These are phyloP conservation scores for Camellia lanceoleosa DNA, from an alignment of 148 eudicot species.

Conservation along the genomic window DNA sequence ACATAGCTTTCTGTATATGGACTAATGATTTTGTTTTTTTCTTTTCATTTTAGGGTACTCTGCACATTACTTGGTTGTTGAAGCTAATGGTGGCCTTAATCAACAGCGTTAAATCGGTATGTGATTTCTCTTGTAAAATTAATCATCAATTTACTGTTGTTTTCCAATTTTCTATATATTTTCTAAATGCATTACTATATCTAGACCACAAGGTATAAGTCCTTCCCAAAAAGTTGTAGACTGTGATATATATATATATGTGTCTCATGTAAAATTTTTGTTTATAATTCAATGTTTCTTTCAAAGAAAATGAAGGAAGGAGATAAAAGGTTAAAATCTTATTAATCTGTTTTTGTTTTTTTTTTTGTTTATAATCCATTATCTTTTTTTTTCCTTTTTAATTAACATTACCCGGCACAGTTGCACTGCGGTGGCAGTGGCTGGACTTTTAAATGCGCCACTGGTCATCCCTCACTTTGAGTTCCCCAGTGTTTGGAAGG, in stretches of 20 bases:
- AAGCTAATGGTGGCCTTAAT: conserved; percentile 90
- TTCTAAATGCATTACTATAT: not conserved
- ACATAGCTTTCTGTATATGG: not conserved
- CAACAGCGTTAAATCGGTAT: conserved; percentile 89
- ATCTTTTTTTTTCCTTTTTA: no score
- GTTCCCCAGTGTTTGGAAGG: conserved; percentile 79
- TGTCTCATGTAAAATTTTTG: no score
- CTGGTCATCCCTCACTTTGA: conserved; percentile 74
- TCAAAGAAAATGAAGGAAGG: not conserved
- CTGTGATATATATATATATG: no score
- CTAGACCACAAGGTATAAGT: no score
- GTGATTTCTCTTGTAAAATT: conserved; percentile 9
- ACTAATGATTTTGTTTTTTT: not conserved
- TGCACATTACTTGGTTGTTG: conserved; percentile 54
- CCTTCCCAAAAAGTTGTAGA: no score
- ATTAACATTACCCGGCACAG: conserved; percentile 38
- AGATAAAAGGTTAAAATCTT: not conserved
- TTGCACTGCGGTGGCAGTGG: conserved; percentile 93
- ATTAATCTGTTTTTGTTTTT: not conserved
- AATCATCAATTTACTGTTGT: not conserved
- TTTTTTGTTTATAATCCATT: not conserved
- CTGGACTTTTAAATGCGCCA: conserved; percentile 69
- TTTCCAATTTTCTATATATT: no score
- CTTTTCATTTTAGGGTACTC: conserved; percentile 29
- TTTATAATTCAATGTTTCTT: not conserved